Percentiles rank a stretch among this genome's conserved stretches.
Evolutionary conservation across 1,284 basidiomycete genomes (phyloP).

Genomic region (Ceratobasidium sp.): DNA sequence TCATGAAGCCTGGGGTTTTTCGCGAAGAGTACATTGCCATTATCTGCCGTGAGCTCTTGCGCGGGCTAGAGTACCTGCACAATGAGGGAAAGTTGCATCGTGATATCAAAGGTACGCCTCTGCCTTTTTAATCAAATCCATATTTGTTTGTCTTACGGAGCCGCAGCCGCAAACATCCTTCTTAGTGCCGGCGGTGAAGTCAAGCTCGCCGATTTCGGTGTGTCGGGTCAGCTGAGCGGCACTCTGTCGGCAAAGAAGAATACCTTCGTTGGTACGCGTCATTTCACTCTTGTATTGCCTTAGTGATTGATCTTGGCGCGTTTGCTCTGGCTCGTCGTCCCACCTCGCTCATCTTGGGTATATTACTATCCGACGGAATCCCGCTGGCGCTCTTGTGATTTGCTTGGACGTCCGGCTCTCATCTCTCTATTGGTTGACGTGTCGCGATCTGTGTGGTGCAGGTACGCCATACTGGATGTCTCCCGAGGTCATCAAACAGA

Average conservation of each 20-base stretch:
- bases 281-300: not conserved
- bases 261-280: slow-evolving; percentile 85
- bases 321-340: slow-evolving; percentile 17
- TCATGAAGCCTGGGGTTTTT: slow-evolving; percentile 98
- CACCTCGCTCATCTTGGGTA: slow-evolving; percentile 17
- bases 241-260: slow-evolving; percentile 99
- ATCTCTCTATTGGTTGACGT: slow-evolving; percentile 7
- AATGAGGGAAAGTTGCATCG: slow-evolving; percentile 96
- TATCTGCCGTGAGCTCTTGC: slow-evolving; percentile 91
- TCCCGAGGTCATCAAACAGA: slow-evolving; percentile 99
- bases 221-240: slow-evolving; percentile 97
- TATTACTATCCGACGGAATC: not conserved
- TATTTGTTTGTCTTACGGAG: not conserved
- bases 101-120: slow-evolving; percentile 92
- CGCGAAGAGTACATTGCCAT: slow-evolving; percentile 99
- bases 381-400: slow-evolving; percentile 3
- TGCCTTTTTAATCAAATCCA: slow-evolving; percentile 4
- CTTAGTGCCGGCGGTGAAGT: slow-evolving; percentile 96
- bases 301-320: not conserved
- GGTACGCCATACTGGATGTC: slow-evolving; percentile 98
- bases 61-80: slow-evolving; percentile 95
- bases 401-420: not conserved
- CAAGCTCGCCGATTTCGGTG: slow-evolving; percentile 98
- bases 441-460: not conserved
- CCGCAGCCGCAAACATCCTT: slow-evolving; percentile 91